A percentile compares a stretch with the other conserved stretches of the same genome.
phyloP scores from a whole-genome alignment of 768 basidiomycete genomes.

The Amyloporia xantha region DNA sequence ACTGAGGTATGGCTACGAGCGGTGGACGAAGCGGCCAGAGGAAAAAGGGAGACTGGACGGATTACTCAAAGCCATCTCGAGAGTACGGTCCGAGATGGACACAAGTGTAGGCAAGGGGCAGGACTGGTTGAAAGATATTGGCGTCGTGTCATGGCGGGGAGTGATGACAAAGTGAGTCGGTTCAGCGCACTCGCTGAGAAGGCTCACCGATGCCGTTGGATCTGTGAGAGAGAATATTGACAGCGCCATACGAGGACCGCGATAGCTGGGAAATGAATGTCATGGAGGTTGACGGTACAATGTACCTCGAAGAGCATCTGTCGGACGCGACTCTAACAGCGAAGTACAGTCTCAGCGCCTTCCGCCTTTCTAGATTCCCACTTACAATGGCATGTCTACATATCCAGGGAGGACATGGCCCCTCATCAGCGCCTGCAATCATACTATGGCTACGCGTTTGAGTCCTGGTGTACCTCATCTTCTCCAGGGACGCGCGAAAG shows the following conservation, averaged over 20 bases:
- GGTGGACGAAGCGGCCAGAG: constrained; percentile 63
- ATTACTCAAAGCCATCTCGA: constrained; percentile 53
- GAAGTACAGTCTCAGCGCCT: constrained; percentile 45
- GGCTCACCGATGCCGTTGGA: constrained; percentile 7
- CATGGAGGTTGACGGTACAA: constrained; percentile 62
- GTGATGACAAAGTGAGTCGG: constrained; percentile 71
- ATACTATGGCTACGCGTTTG: constrained; percentile 88
- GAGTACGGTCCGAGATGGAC: constrained; percentile 32
- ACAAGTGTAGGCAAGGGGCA: constrained; percentile 21
- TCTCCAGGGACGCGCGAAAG: constrained; percentile 16
- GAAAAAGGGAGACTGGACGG: constrained; percentile 61
- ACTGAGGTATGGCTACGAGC: constrained; percentile 64
- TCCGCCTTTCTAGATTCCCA: not conserved
- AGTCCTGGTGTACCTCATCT: constrained; percentile 72
- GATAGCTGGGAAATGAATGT: constrained; percentile 81
- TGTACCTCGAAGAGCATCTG: constrained; percentile 72
- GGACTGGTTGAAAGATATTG: constrained; percentile 42
- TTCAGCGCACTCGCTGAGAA: too few species aligned
- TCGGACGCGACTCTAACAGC: constrained; percentile 50
- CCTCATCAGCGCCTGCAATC: constrained; percentile 55
- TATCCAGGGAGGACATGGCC: constrained; percentile 54
- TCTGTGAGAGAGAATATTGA: constrained; percentile 62
- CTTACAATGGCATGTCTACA: not conserved
- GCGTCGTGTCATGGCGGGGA: constrained; percentile 70
- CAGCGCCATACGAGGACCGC: constrained; percentile 71